A percentile compares a stretch with the other conserved stretches of the same genome.
Conservation (phyloP, 1,284 basidiomycete species). For the Austropuccinia psidii region DNA sequence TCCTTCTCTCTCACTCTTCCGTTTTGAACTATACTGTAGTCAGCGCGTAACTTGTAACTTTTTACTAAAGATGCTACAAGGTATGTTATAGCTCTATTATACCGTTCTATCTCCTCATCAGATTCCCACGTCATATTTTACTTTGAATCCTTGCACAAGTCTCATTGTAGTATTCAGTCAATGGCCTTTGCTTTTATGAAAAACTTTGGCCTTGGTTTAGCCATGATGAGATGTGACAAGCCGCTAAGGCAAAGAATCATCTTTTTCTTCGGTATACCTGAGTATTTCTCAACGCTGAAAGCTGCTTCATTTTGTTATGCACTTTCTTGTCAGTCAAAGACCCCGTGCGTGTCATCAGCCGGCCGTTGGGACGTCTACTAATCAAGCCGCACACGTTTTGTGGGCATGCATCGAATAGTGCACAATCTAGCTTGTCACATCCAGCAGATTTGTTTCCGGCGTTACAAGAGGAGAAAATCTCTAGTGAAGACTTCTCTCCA, state of each 20-base stretch:
- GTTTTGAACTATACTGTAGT: not conserved
- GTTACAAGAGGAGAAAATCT: not conserved
- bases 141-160: not conserved
- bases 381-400: slow-evolving; percentile 14
- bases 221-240: slow-evolving; percentile 3
- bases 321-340: not conserved
- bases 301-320: not conserved
- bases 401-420: not conserved
- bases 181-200: no score
- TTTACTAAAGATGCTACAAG: slow-evolving; percentile 26
- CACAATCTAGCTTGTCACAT: not conserved
- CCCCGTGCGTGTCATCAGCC: slow-evolving; percentile 3
- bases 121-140: not conserved
- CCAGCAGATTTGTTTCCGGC: not conserved
- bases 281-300: not conserved
- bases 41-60: slow-evolving; percentile 1
- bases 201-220: no score
- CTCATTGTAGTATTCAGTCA: no score
- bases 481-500: slow-evolving; percentile 4
- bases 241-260: not conserved
- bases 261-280: not conserved
- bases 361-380: slow-evolving; percentile 12
- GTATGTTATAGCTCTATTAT: slow-evolving; percentile 4
- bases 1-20: slow-evolving; percentile 15
- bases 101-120: slow-evolving; percentile 18